Evolutionary conservation across 768 basidiomycete species (phyloP).

Genomic region (Tricholoma terreum): DNA sequence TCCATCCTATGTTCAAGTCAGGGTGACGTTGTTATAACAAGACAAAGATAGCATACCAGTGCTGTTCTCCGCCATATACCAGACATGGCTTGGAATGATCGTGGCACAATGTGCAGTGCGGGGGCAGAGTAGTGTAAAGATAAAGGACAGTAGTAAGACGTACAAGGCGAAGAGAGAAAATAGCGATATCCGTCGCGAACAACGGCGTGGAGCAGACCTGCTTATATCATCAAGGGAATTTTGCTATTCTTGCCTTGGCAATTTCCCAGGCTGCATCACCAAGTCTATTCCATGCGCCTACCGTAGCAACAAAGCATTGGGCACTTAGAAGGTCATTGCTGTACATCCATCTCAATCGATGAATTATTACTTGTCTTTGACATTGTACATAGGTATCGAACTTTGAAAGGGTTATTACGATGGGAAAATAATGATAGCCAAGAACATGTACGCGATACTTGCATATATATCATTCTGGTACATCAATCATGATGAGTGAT

Average conservation of each 20-base stretch:
- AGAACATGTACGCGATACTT: no score
- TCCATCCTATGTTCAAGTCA: constrained; percentile 8
- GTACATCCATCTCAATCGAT: no score
- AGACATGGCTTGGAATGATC: constrained; percentile 8
- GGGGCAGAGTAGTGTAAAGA: background rate
- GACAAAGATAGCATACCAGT: constrained; percentile 8
- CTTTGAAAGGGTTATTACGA: background rate
- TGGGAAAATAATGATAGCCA: background rate
- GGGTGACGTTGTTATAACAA: background rate
- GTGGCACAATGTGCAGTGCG: background rate
- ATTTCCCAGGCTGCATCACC: no score
- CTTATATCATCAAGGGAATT: background rate
- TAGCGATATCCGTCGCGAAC: background rate
- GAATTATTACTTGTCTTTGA: no score
- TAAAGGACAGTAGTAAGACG: background rate
- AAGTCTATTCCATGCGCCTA: no score
- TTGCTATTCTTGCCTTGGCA: background rate
- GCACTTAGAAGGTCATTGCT: no score
- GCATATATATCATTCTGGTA: no score
- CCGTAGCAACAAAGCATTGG: no score
- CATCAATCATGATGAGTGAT: no score
- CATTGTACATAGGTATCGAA: no score
- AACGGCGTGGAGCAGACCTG: background rate
- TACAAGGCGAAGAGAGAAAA: background rate
- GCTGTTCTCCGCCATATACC: constrained; percentile 8